Evolutionary conservation across 164 flowering plant genomes (phyloP), one percentile per base, ranked within the genome.

Genomic region (Sextonia rubra): DNA sequence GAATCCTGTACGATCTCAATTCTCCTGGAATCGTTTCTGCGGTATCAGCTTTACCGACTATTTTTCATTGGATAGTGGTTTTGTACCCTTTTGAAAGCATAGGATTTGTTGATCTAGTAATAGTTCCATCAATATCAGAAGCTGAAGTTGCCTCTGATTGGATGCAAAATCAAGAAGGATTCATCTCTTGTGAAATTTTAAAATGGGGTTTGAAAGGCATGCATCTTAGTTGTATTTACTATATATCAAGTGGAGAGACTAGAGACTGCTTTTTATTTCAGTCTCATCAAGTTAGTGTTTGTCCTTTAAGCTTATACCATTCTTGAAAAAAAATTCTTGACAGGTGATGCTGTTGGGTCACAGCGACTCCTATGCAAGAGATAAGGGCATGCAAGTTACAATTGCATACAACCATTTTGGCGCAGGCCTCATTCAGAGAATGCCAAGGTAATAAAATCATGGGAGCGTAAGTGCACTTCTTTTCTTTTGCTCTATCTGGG

Each of bases 371-470:
- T 94, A 94, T 73, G 68, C 55, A 1, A 82, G 83, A 73, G 99
- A 94, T 84, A 94, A 90, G 86, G 82, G 68, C 22, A 94, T 94
- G 99, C 99, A 94, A 79, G 99, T 92, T 48, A 94, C 99, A 49
- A 94, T 94, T 70, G 99, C 97, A 30, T 94, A 82, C 85, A 94
- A 94, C 83, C 98, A 94, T 71, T 94, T 94, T 68, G 98, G 98
- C 17, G 89, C 82, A 80, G 97, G 97, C 61, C 95, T 94, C 62
- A 91, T 94, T 73, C 98, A 94, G 85, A 89, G 99, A 78, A 94
- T 94, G 99, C 99, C 99, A 52, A 91, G 98, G 98, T 91, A 85
- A 63, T 26, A 23, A 12, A 9, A 9, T 48, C 18, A 1, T n/a
- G 15, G 1, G 47, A n/a, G 3, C 1, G 17, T n/a, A 22, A 4